A percentile compares a stretch with the other conserved stretches of the same genome.
phyloP scores from a whole-genome alignment of 2,329 filamentous ascomycete genomes.

The Aspergillus melleus region DNA sequence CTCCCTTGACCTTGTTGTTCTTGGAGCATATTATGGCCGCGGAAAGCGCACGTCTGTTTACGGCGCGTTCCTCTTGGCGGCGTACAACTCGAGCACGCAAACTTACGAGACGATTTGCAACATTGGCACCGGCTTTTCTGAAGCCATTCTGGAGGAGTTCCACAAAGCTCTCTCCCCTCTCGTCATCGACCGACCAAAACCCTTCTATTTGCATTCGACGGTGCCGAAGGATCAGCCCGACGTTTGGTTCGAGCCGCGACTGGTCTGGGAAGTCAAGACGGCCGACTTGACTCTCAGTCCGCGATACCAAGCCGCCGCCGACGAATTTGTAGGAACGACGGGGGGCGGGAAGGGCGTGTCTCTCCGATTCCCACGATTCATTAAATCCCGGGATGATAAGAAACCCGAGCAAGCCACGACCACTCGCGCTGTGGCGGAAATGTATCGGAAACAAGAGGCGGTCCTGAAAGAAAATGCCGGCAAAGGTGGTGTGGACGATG shows the following conservation, averaged over 20 bases:
- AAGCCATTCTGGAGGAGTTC: constrained; percentile 87
- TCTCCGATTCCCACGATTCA: constrained; percentile 88
- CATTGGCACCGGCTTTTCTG: constrained; percentile 95
- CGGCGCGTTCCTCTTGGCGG: constrained; percentile 91
- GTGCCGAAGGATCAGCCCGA: constrained; percentile 93
- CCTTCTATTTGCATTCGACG: constrained; percentile 84
- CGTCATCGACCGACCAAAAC: constrained; percentile 86
- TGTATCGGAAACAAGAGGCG: constrained; percentile 94
- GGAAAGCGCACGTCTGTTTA: constrained; percentile 96
- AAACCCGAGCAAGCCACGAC: constrained; percentile 88
- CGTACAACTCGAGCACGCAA: constrained; percentile 79
- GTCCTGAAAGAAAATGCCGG: constrained; percentile 79
- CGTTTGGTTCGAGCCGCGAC: constrained; percentile 94
- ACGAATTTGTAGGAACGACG: constrained; percentile 71
- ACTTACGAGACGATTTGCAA: constrained; percentile 96
- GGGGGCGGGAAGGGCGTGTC: constrained; percentile 78
- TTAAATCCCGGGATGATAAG: constrained; percentile 91
- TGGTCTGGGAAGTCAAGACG: constrained; percentile 97
- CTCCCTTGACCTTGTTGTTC: constrained; percentile 91
- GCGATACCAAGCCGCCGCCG: constrained; percentile 85
- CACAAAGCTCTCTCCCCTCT: constrained; percentile 73
- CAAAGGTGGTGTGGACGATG: constrained; percentile 90
- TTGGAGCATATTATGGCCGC: constrained; percentile 90
- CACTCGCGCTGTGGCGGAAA: constrained; percentile 84
- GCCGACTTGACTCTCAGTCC: constrained; percentile 92